Evolutionary conservation across 1,139 yeast genomes (phyloP).

Genomic region (Yamadazyma trypodendri): DNA sequence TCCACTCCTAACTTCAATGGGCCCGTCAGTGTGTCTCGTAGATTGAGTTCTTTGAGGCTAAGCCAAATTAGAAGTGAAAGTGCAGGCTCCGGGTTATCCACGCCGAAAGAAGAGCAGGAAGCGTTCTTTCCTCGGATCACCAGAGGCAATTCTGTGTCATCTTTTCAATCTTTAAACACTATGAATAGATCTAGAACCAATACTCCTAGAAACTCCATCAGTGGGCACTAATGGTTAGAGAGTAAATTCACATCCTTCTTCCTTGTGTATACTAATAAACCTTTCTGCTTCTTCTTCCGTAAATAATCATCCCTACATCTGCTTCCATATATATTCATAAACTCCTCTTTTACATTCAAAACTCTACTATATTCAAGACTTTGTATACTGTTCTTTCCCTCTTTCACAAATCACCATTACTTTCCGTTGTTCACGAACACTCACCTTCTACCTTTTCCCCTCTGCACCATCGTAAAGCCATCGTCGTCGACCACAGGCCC

Average conservation of each 20-base stretch:
- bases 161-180: constrained; percentile 43
- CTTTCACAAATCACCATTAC: too few relatives aligned
- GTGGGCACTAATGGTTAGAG: constrained; percentile 12
- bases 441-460: constrained; percentile 27
- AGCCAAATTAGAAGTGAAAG: constrained; percentile 23
- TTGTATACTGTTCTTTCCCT: too few relatives aligned
- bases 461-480: constrained; percentile 86
- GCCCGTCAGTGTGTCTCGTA: constrained; percentile 47
- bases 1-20: constrained; percentile 47
- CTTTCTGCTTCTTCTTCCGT: too few relatives aligned
- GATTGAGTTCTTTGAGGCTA: constrained; percentile 47
- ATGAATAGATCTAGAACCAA: constrained; percentile 39
- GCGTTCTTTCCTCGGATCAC: constrained; percentile 16
- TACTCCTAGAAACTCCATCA: constrained; percentile 42
- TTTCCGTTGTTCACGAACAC: too few relatives aligned
- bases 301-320: too few relatives aligned
- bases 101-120: constrained; percentile 35
- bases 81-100: constrained; percentile 22
- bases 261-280: constrained; percentile 2
- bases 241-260: background rate
- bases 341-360: too few relatives aligned
- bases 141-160: constrained; percentile 33
- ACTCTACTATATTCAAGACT: too few relatives aligned
- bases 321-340: too few relatives aligned
- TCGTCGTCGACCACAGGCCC: constrained; percentile 86